Conservation (phyloP, 805 yeast genomes). For the Kodamaea kaohsiungensis region DNA sequence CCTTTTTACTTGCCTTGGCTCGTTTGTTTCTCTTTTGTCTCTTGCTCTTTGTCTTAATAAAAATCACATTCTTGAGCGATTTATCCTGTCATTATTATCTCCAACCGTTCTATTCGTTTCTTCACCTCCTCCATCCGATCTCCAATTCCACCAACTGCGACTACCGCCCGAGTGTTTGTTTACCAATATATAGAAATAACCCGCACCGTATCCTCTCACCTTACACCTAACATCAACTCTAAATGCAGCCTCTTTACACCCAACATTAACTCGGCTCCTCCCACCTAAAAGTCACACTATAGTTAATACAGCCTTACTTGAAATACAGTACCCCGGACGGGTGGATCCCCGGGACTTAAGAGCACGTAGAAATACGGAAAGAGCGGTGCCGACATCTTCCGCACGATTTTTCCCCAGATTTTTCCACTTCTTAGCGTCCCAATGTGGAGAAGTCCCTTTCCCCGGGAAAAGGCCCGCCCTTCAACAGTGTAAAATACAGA, state of each 20-base stretch:
- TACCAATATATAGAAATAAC: too few relatives aligned
- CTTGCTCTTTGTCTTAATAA: not conserved
- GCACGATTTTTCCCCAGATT: not conserved
- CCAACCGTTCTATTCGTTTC: not conserved
- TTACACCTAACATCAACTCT: too few relatives aligned
- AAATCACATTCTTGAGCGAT: not conserved
- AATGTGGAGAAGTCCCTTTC: constrained; percentile 13
- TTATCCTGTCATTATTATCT: not conserved
- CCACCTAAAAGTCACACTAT: not conserved
- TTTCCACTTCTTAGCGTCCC: not conserved
- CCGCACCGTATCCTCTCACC: too few relatives aligned
- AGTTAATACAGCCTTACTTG: not conserved
- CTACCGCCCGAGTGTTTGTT: too few relatives aligned
- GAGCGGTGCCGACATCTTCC: not conserved
- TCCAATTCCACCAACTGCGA: too few relatives aligned
- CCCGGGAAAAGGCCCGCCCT: constrained; percentile 15
- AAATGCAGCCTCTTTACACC: too few relatives aligned
- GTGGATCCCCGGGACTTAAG: not conserved
- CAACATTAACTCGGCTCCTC: too few relatives aligned
- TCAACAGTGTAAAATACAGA: not conserved
- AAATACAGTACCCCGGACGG: not conserved
- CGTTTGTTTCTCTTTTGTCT: not conserved
- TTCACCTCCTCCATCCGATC: not conserved
- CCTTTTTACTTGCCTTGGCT: not conserved
- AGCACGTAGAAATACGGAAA: not conserved